Percentiles rank a stretch among this genome's conserved stretches.
These are phyloP conservation scores for Chytridium lagenaria DNA, from an alignment of 371 early-diverging fungal species.

Conservation along the genomic window DNA sequence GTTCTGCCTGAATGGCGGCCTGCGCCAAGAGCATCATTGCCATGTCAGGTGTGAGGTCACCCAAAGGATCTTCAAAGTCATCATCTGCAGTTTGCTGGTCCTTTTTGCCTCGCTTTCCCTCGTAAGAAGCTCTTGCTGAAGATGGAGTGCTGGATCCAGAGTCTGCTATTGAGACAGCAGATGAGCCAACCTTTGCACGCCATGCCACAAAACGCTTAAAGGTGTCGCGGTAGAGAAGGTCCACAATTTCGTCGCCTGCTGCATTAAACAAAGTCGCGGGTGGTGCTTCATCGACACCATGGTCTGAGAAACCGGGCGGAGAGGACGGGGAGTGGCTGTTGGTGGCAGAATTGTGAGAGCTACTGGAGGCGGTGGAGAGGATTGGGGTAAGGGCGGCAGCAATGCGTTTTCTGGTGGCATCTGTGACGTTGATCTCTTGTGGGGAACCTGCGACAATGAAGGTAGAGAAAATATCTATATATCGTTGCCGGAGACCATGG, in stretches of 20 bases:
- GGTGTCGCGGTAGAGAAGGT: slow-evolving; percentile 40
- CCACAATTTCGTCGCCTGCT: slow-evolving; percentile 41
- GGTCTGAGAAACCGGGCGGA: no score
- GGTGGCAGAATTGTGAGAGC: background rate
- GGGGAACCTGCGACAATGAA: slow-evolving; percentile 3
- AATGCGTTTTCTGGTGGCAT: background rate
- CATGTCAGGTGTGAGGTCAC: background rate
- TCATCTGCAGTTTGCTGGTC: background rate
- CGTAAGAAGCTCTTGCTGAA: background rate
- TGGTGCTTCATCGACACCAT: slow-evolving; percentile 7
- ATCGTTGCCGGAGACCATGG: background rate
- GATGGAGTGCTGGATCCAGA: background rate
- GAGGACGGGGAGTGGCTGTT: background rate
- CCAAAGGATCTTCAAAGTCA: background rate
- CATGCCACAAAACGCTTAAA: slow-evolving; percentile 27
- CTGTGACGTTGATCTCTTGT: slow-evolving; percentile 9
- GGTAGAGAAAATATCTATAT: background rate
- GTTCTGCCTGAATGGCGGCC: background rate
- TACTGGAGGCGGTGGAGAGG: no score
- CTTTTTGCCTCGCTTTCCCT: background rate
- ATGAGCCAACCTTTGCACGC: background rate
- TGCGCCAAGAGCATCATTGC: slow-evolving; percentile 11
- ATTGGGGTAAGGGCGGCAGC: no score
- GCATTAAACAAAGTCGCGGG: slow-evolving; percentile 41
- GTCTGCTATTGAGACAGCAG: background rate